Evolutionary conservation across 176 grass and related monocot genomes (phyloP).

Genomic region (Hordeum marinum): DNA sequence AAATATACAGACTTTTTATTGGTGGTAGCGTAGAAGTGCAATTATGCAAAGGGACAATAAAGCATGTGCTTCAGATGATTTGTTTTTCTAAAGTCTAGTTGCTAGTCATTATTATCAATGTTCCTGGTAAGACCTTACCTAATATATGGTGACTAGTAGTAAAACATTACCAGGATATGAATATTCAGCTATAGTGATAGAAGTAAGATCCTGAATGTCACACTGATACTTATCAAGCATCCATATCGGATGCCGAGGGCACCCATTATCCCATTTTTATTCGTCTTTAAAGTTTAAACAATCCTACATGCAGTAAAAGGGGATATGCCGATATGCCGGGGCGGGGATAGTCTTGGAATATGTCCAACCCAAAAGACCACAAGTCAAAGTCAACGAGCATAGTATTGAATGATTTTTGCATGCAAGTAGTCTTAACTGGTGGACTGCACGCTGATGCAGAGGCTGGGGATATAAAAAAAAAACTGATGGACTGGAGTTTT

Average conservation of each 20-base stretch:
- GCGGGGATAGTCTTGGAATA: neutral
- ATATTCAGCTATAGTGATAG: neutral
- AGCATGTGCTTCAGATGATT: neutral
- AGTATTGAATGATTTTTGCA: neutral
- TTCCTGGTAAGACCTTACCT: neutral
- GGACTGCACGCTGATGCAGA: too few species aligned
- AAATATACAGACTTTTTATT: neutral
- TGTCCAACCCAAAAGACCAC: neutral
- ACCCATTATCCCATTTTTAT: neutral
- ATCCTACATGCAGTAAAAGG: neutral
- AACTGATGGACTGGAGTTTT: neutral
- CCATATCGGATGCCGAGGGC: neutral
- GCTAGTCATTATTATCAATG: neutral
- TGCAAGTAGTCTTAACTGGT: neutral
- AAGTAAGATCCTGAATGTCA: neutral
- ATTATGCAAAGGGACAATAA: constrained; percentile 20
- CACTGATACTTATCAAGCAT: neutral
- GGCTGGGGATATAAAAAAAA: too few species aligned
- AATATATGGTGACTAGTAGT: neutral
- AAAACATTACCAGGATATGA: neutral
- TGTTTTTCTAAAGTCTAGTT: neutral
- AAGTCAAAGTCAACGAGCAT: neutral
- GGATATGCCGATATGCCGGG: neutral
- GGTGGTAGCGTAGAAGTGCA: neutral
- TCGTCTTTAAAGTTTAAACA: neutral